These are phyloP conservation scores for Aspergillus udagawae DNA, from an alignment of 2,329 filamentous ascomycete species.

Conservation along the genomic window DNA sequence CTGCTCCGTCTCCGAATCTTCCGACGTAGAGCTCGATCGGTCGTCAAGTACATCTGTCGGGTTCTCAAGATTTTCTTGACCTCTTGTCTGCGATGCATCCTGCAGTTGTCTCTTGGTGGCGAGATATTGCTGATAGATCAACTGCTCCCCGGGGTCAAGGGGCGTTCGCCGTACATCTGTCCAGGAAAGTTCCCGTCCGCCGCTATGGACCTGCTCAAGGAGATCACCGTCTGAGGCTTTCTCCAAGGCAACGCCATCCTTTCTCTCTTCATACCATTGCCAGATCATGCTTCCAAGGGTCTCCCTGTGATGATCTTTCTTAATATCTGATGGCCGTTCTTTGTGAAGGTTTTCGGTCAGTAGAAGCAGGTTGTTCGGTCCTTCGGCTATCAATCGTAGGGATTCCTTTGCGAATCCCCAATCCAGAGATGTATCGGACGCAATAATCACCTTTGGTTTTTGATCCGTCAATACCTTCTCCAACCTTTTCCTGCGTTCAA, in stretches of 20 bases:
- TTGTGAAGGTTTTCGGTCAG: constrained; percentile 65
- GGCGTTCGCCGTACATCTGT: constrained; percentile 59
- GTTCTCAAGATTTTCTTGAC: constrained; percentile 66
- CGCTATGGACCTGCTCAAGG: constrained; percentile 64
- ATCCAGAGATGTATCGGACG: constrained; percentile 83
- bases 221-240: constrained; percentile 52
- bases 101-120: constrained; percentile 84
- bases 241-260: constrained; percentile 60
- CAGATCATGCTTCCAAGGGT: constrained; percentile 73
- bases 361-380: constrained; percentile 78
- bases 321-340: constrained; percentile 19
- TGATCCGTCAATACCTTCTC: constrained; percentile 59
- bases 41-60: constrained; percentile 68
- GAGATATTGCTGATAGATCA: constrained; percentile 85
- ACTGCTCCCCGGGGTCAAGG: constrained; percentile 70
- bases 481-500: constrained; percentile 79
- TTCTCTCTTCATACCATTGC: constrained; percentile 70
- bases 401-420: constrained; percentile 92
- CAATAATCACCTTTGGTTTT: constrained; percentile 71
- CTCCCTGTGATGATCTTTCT: constrained; percentile 37
- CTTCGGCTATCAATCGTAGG: constrained; percentile 67
- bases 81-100: constrained; percentile 69
- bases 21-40: constrained; percentile 80
- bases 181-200: constrained; percentile 59
- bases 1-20: constrained; percentile 83